These are phyloP conservation scores for Lupinus albus DNA, from an alignment of 306 rosid species.

Conservation along the genomic window DNA sequence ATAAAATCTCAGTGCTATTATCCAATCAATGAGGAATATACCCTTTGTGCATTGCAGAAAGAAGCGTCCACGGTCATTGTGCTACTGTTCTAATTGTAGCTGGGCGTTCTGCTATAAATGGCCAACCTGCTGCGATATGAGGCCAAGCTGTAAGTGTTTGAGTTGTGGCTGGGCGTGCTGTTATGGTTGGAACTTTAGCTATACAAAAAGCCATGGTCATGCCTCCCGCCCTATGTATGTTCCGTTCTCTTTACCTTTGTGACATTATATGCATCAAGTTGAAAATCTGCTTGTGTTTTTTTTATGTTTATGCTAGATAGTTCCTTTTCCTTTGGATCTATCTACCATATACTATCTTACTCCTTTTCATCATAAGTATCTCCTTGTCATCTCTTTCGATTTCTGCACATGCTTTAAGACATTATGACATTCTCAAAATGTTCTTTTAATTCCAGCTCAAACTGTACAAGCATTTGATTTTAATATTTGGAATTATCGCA, in stretches of 20 bases:
- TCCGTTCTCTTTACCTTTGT: slow-evolving; percentile 39
- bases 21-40: slow-evolving; percentile 44
- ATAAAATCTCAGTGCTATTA: slow-evolving; percentile 31
- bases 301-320: background rate
- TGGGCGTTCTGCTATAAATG: slow-evolving; percentile 43
- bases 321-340: slow-evolving; percentile 20
- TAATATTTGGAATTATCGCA: slow-evolving; percentile 46
- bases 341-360: slow-evolving; percentile 2
- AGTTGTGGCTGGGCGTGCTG: slow-evolving; percentile 51
- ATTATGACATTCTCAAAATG: slow-evolving; percentile 2
- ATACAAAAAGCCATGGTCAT: slow-evolving; percentile 26
- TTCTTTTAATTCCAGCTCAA: background rate
- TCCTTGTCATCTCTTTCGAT: slow-evolving; percentile 8
- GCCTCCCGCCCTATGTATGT: slow-evolving; percentile 50
- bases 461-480: slow-evolving; percentile 25
- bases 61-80: slow-evolving; percentile 44
- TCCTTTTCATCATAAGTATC: slow-evolving; percentile 19
- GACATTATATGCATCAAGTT: slow-evolving; percentile 28
- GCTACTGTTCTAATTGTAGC: slow-evolving; percentile 54
- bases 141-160: slow-evolving; percentile 43
- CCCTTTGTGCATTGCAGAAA: slow-evolving; percentile 59
- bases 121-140: slow-evolving; percentile 37
- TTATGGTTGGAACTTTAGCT: slow-evolving; percentile 46
- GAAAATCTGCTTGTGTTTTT: slow-evolving; percentile 19
- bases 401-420: slow-evolving; percentile 15